Evolutionary conservation across 2,329 filamentous ascomycete genomes (phyloP).

Genomic region (Paramyrothecium sp.): DNA sequence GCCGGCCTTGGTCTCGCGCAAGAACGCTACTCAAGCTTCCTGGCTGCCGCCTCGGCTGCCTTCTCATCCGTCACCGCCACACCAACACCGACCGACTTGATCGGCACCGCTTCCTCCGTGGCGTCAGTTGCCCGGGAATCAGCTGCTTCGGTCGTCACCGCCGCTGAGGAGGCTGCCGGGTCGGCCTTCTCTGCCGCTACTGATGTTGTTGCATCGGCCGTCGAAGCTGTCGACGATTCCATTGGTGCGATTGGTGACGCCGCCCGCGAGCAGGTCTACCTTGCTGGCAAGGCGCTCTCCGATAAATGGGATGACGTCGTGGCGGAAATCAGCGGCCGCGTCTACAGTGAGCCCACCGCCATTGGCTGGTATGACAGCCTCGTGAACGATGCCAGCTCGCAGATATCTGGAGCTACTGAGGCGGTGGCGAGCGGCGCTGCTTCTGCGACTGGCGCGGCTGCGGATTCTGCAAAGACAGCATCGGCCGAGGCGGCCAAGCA

Average conservation of each 20-base stretch:
- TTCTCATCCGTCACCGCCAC: slow-evolving; percentile 59
- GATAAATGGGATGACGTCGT: slow-evolving; percentile 45
- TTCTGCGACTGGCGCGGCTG: slow-evolving; percentile 40
- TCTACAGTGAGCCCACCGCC: slow-evolving; percentile 66
- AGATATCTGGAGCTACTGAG: slow-evolving; percentile 59
- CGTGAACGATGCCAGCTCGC: slow-evolving; percentile 49
- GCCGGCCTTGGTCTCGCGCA: slow-evolving; percentile 77
- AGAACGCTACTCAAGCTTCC: slow-evolving; percentile 73
- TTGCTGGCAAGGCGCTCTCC: slow-evolving; percentile 34
- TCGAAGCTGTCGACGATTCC: slow-evolving; percentile 34
- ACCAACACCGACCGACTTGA: slow-evolving; percentile 55
- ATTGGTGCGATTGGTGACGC: slow-evolving; percentile 44
- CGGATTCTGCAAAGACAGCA: slow-evolving; percentile 57
- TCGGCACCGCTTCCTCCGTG: slow-evolving; percentile 46
- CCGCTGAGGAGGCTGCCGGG: slow-evolving; percentile 48
- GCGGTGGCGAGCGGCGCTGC: slow-evolving; percentile 32
- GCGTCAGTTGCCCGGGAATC: slow-evolving; percentile 49
- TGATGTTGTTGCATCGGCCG: slow-evolving; percentile 38
- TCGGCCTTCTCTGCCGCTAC: slow-evolving; percentile 46
- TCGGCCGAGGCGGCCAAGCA: slow-evolving; percentile 60
- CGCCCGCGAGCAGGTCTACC: slow-evolving; percentile 35
- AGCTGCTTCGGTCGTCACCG: slow-evolving; percentile 42
- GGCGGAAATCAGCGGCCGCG: slow-evolving; percentile 63
- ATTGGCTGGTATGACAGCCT: slow-evolving; percentile 54
- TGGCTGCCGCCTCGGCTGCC: slow-evolving; percentile 69